Base-by-base conservation (phyloP, 2,329 filamentous ascomycete species). In the Zymoseptoria crescenta region DNA sequence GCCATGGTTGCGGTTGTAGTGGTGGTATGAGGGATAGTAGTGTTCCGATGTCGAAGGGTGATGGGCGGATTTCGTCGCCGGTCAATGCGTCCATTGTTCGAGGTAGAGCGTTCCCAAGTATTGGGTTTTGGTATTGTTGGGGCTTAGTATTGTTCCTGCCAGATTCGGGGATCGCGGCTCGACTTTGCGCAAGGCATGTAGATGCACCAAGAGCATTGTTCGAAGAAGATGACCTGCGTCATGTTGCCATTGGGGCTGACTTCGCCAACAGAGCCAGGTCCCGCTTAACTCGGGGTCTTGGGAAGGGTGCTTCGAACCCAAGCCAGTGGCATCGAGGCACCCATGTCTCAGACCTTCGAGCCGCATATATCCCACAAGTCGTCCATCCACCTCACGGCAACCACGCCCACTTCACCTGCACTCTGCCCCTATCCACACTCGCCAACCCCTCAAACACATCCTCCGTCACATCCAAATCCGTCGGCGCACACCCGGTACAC, bases 381-480 rank as follows among this genome's bases (percentile, higher is more conserved):
- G 2, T 24, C 24, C 24, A 24, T 2, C 13, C 35, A n/a, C 35
- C 16, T 45, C 35, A 45, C 35, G 48, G 29, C 49, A 72, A 54
- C 70, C 70, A 72, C 24, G 69, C 69, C 70, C 70, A 73, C 10
- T 58, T 68, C 13, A 72, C 66, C 52, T 66, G 63, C 4, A 72
- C 70, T 59, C 70, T 65, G 7, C 70, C 70, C 24, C 60, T 61
- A 13, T 62, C 68, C 10, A 59, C 62, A n/a, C 62, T 54, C 8
- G 79, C 81, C 52, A 82, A 67, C 64, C 70, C 66, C 61, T 77
- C 70, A 68, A 83, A 84, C 1, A 75, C 78, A 4, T 69, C 67
- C 0, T 76, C 72, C 9, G 76, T 80, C 21, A 81, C 70, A 65
- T 84, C 81, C n/a, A 84, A 62, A 67, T 83, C 79, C 30, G 74